phyloP scores from a whole-genome alignment of 352 stramenopile species.

The Globisporangium spiculum region DNA sequence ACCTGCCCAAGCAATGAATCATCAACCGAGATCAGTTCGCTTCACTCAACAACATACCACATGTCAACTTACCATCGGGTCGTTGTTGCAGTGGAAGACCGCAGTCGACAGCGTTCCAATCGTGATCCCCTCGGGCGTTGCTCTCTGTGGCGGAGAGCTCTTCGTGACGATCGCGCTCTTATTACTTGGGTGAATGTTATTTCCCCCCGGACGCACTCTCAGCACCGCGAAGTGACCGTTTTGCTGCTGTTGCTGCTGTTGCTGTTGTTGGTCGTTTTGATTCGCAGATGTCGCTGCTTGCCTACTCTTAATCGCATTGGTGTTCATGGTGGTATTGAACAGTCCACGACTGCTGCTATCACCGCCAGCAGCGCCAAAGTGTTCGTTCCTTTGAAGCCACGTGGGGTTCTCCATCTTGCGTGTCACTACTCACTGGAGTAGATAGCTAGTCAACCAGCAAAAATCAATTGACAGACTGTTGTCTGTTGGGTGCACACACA shows the following conservation, averaged over 20 bases:
- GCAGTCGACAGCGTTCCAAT: slow-evolving; percentile 23
- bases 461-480: neutral
- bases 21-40: neutral
- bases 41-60: neutral
- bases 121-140: slow-evolving; percentile 18
- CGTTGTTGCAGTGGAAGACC: slow-evolving; percentile 25
- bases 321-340: neutral
- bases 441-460: slow-evolving; percentile 3
- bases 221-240: slow-evolving; percentile 10
- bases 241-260: slow-evolving; percentile 6
- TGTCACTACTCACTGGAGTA: neutral
- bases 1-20: neutral
- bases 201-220: slow-evolving; percentile 13
- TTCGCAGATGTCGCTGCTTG: neutral
- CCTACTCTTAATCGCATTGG: slow-evolving; percentile 1
- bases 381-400: neutral
- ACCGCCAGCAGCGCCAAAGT: neutral
- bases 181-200: slow-evolving; percentile 7
- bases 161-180: neutral
- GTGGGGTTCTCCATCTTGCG: slow-evolving; percentile 6
- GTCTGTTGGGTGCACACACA: neutral
- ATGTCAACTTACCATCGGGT: slow-evolving; percentile 12
- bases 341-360: neutral
- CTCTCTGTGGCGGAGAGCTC: slow-evolving; percentile 7
- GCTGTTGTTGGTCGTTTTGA: slow-evolving; percentile 8